Conservation (phyloP, 139 green algal species). For the Micromonas commoda region DNA sequence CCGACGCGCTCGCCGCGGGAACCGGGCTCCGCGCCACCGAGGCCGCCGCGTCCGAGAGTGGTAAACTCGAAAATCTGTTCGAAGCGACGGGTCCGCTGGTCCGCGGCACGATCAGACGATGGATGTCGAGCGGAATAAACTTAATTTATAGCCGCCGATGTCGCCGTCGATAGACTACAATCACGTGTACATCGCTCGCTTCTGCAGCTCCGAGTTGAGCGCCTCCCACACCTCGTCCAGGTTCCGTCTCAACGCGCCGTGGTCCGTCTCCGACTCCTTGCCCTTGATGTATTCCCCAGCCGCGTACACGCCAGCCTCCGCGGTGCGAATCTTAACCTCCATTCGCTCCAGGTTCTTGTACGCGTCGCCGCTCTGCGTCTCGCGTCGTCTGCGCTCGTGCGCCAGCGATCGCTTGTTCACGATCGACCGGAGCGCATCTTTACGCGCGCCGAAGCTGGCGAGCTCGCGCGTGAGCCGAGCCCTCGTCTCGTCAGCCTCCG, state of each 20-base stretch:
- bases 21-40: neutral
- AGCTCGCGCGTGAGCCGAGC: constrained; percentile 27
- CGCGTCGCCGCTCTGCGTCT: constrained; percentile 31
- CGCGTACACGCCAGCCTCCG: constrained; percentile 25
- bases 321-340: constrained; percentile 35
- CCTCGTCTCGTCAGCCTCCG: constrained; percentile 21
- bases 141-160: too few relatives aligned
- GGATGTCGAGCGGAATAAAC: too few relatives aligned
- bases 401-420: constrained; percentile 25
- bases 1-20: too few relatives aligned
- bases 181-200: neutral
- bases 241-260: constrained; percentile 22
- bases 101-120: too few relatives aligned
- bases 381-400: constrained; percentile 31
- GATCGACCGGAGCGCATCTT: constrained; percentile 19
- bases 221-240: constrained; percentile 30
- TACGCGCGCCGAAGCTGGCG: neutral
- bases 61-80: too few relatives aligned
- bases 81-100: too few relatives aligned
- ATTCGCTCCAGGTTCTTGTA: constrained; percentile 35
- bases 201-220: constrained; percentile 33
- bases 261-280: constrained; percentile 38
- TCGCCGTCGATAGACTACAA: too few relatives aligned
- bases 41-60: too few relatives aligned
- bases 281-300: constrained; percentile 28